Percentiles rank a stretch among this genome's conserved stretches.
phyloP scores from a whole-genome alignment of 2,329 filamentous ascomycete genomes.

The Aspergillus chevalieri region DNA sequence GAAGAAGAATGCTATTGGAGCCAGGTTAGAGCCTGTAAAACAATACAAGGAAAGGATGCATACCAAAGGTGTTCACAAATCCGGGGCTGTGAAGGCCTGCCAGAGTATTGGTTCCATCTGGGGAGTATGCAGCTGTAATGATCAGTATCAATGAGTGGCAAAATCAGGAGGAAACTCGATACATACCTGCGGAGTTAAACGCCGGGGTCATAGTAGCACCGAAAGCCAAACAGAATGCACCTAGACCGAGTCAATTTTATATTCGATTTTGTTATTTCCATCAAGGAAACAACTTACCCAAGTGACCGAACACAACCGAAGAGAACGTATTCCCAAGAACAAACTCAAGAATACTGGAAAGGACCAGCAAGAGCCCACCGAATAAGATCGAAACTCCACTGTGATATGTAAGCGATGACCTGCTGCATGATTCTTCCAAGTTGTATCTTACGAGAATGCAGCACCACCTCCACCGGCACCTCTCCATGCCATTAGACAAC shows the following conservation, averaged over 20 bases:
- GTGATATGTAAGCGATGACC: constrained; percentile 1
- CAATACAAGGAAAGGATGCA: not conserved
- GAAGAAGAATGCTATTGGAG: constrained; percentile 7
- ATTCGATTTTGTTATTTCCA: not conserved
- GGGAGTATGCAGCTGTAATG: constrained; percentile 7
- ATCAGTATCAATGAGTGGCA: not conserved
- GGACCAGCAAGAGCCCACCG: constrained; percentile 27
- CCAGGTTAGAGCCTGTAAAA: not conserved
- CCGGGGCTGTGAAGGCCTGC: constrained; percentile 9
- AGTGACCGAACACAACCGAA: constrained; percentile 19
- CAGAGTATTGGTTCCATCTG: constrained; percentile 2
- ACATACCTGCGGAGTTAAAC: constrained; percentile 8
- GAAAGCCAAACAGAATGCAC: constrained; percentile 10
- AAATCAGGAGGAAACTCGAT: not conserved
- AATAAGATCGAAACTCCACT: constrained; percentile 30
- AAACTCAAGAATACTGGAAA: constrained; percentile 29
- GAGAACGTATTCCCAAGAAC: constrained; percentile 28
- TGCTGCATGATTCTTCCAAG: constrained; percentile 3
- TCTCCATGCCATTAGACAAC: constrained; percentile 11
- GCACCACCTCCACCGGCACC: constrained; percentile 7
- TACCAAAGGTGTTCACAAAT: constrained; percentile 11
- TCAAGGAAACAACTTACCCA: constrained; percentile 2
- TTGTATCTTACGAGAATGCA: constrained; percentile 9
- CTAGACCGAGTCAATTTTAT: constrained; percentile 2
- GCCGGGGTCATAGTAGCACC: constrained; percentile 7